Evolutionary conservation across 108 stramenopile genomes (phyloP).

Genomic region (Bacterosira constricta): DNA sequence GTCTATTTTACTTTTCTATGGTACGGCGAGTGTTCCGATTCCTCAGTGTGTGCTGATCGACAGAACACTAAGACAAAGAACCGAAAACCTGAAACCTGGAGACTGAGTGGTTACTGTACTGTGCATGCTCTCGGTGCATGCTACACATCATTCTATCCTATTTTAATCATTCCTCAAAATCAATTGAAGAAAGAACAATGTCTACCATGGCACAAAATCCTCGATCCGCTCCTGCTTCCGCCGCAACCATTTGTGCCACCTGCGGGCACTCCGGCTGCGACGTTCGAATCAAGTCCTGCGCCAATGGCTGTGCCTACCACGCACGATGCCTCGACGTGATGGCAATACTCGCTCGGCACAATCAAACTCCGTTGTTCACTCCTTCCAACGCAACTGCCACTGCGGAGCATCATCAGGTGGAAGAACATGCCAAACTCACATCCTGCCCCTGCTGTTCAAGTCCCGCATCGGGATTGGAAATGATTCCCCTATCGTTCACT

Average conservation of each 20-base stretch:
- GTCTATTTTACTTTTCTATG: too few relatives aligned
- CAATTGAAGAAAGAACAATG: too few relatives aligned
- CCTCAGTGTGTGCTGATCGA: too few relatives aligned
- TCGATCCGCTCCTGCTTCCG: neutral
- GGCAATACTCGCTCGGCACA: neutral
- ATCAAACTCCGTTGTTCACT: neutral
- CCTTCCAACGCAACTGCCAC: neutral
- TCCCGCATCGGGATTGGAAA: conserved; percentile 13
- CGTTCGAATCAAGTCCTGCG: conserved; percentile 17
- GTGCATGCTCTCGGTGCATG: too few relatives aligned
- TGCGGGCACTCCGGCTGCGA: conserved; percentile 12
- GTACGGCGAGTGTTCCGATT: too few relatives aligned
- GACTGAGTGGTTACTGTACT: too few relatives aligned
- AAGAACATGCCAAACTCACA: neutral
- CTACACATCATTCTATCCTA: too few relatives aligned
- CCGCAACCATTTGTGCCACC: conserved; percentile 4
- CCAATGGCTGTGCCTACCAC: conserved; percentile 28
- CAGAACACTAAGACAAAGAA: too few relatives aligned
- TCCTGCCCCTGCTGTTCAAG: conserved; percentile 18
- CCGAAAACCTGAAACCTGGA: too few relatives aligned
- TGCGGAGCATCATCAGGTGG: neutral
- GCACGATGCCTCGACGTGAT: conserved; percentile 28
- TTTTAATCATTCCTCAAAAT: too few relatives aligned
- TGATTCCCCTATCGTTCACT: conserved; percentile 20
- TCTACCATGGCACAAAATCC: too few relatives aligned